Evolutionary conservation across 2,329 filamentous ascomycete species (phyloP), one percentile per base, ranked within the genome.

Genomic region (Aspergillus novoparasiticus): DNA sequence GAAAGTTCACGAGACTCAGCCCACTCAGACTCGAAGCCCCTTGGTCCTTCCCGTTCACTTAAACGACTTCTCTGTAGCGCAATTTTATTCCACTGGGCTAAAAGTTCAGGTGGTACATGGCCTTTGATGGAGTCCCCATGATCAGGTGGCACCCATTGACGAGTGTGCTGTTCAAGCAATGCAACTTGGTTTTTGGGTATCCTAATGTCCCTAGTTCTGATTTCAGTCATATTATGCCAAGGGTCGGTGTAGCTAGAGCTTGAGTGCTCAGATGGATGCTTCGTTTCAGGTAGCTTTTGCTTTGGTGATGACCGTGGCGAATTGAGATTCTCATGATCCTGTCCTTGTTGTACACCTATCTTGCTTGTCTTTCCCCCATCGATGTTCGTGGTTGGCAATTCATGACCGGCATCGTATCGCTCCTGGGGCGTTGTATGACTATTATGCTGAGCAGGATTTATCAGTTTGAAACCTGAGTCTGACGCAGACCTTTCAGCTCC

Each of bases 11-110:
- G 45, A 14, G 41, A 19, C 28, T 59, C 50, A 23, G 19, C 34
- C 6, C 9, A 36, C 30, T 48, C 30, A 8, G 58, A 16, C 14
- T 30, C 60, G 8, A 61, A 21, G 21, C 41, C 41, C 32, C 59
- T 30, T 36, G 21, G 21, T 21, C 30, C 32, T 19, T 51, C 46
- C 9, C 57, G 36, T 16, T 57, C n/a, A 9, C 46, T 50, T 12
- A 58, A 51, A 3, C 23, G 55, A 16, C 23, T 58, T 39, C 64
- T 66, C 45, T 58, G 50, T 21, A 62, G 57, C 19, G 69, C 73
- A 54, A 73, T 68, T 1, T 62, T 34, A 60, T 80, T 80, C 79
- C 79, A 80, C 63, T 72, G 60, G n/a, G 66, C 61, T 21, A 80
- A 62, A 23, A 80, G 71, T 19, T 51, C 50, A 57, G 75, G 69